Evolutionary conservation across 2,329 filamentous ascomycete genomes (phyloP).

Genomic region (Zarea fungicola): DNA sequence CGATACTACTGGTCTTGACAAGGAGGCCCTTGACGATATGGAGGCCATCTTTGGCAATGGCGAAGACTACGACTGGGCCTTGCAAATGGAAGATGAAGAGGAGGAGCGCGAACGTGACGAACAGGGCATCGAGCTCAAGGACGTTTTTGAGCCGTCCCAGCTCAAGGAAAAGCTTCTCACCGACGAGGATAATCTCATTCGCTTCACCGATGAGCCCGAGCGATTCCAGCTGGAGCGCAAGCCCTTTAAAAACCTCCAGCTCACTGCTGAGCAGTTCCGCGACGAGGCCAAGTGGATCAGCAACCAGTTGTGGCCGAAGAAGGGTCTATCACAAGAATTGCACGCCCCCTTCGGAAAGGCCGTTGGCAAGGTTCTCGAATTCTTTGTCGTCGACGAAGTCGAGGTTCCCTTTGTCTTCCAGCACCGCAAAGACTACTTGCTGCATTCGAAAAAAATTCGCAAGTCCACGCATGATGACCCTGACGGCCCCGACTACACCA

Average conservation of each 20-base stretch:
- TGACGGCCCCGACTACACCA: constrained; percentile 66
- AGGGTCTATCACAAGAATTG: constrained; percentile 66
- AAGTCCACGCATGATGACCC: constrained; percentile 60
- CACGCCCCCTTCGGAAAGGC: constrained; percentile 80
- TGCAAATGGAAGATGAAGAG: constrained; percentile 82
- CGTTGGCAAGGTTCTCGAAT: constrained; percentile 87
- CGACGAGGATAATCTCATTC: constrained; percentile 89
- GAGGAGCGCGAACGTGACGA: constrained; percentile 74
- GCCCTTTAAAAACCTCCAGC: constrained; percentile 74
- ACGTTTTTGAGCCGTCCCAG: constrained; percentile 96
- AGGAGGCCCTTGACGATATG: constrained; percentile 93
- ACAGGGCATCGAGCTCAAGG: constrained; percentile 85
- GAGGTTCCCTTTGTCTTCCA: constrained; percentile 98
- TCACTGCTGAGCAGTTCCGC: constrained; percentile 78
- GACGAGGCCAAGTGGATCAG: constrained; percentile 93
- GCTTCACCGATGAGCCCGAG: constrained; percentile 84
- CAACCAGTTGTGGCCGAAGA: constrained; percentile 83
- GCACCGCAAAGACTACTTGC: constrained; percentile 95
- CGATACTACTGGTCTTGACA: constrained; percentile 80
- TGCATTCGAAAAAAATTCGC: constrained; percentile 71
- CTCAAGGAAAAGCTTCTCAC: constrained; percentile 91
- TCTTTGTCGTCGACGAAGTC: constrained; percentile 89
- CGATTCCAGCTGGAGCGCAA: constrained; percentile 89
- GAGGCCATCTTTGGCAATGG: constrained; percentile 93
- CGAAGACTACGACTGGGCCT: constrained; percentile 90